Percentiles rank a stretch among this genome's conserved stretches.
Conservation (phyloP, 208 protist species). For the Trypanosoma caninum region DNA sequence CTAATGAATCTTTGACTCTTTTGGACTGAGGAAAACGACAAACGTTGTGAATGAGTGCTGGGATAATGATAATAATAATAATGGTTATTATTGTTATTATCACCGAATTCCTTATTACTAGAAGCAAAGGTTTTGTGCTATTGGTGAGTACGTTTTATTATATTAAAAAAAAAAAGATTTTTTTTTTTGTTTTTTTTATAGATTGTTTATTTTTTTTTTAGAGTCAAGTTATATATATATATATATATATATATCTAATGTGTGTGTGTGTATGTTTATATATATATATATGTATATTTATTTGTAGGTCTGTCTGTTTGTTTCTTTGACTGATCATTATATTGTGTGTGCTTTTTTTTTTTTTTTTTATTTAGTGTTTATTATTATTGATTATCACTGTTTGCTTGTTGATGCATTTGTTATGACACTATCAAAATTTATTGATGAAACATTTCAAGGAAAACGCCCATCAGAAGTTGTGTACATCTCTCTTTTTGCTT, state of each 20-base stretch:
- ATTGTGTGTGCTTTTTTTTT: background rate
- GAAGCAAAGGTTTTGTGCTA: too few relatives aligned
- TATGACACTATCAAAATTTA: constrained; percentile 45
- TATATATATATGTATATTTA: background rate
- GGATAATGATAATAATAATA: too few relatives aligned
- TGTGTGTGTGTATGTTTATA: background rate
- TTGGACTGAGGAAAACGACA: constrained; percentile 23
- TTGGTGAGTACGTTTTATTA: constrained; percentile 6
- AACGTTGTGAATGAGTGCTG: too few relatives aligned
- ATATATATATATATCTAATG: background rate
- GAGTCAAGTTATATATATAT: constrained; percentile 9
- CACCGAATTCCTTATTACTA: too few relatives aligned
- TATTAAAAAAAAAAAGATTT: background rate
- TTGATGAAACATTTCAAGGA: constrained; percentile 56
- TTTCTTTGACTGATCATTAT: background rate
- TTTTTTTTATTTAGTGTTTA: background rate
- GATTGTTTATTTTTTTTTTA: background rate
- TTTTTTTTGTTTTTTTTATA: background rate
- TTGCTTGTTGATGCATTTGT: constrained; percentile 13
- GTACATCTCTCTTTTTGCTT: constrained; percentile 39
- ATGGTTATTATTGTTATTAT: background rate
- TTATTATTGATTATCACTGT: background rate
- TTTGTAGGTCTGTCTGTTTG: background rate
- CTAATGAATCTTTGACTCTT: constrained; percentile 68
- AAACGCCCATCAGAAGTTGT: constrained; percentile 54